A percentile compares a stretch with the other conserved stretches of the same genome.
Evolutionary conservation across 1,284 basidiomycete species (phyloP).

Genomic region (Sporisorium graminicola): DNA sequence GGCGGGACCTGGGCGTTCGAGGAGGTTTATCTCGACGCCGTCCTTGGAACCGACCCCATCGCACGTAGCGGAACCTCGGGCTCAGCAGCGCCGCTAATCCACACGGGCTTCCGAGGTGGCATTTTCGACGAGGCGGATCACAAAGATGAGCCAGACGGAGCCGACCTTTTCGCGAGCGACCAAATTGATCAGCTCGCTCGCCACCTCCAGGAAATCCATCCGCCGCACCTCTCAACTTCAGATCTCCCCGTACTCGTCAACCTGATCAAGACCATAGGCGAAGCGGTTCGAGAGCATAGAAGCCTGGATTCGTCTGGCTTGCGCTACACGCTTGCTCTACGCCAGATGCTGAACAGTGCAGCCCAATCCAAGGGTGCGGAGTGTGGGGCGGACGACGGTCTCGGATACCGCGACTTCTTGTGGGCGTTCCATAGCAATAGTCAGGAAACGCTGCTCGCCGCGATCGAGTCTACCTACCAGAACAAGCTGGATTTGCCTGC

Average conservation of each 20-base stretch:
- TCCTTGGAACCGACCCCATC: slow-evolving; percentile 14
- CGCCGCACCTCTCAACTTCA: slow-evolving; percentile 79
- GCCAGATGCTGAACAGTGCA: slow-evolving; percentile 27
- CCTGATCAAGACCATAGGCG: slow-evolving; percentile 85
- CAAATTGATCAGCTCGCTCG: slow-evolving; percentile 15
- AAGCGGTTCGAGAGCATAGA: slow-evolving; percentile 87
- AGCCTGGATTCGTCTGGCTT: slow-evolving; percentile 89
- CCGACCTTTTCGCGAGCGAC: slow-evolving; percentile 16
- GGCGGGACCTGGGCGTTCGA: slow-evolving; percentile 36
- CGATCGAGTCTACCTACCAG: slow-evolving; percentile 79
- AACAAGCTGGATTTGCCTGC: slow-evolving; percentile 89
- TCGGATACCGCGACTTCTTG: slow-evolving; percentile 89
- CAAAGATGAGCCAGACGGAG: neutral
- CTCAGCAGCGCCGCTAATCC: neutral
- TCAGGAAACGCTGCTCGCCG: slow-evolving; percentile 83
- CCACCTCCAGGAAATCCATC: slow-evolving; percentile 76
- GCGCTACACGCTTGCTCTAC: slow-evolving; percentile 48
- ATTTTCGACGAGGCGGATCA: slow-evolving; percentile 36
- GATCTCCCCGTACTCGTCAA: slow-evolving; percentile 84
- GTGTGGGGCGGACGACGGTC: slow-evolving; percentile 21
- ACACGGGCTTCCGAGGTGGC: neutral
- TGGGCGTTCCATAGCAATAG: slow-evolving; percentile 96
- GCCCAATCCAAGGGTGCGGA: neutral
- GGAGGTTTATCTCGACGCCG: slow-evolving; percentile 21
- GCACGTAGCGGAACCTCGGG: neutral